A percentile compares a stretch with the other conserved stretches of the same genome.
Conservation (phyloP, 169 alveolate genomes). For the Amoebophrya sp. region DNA sequence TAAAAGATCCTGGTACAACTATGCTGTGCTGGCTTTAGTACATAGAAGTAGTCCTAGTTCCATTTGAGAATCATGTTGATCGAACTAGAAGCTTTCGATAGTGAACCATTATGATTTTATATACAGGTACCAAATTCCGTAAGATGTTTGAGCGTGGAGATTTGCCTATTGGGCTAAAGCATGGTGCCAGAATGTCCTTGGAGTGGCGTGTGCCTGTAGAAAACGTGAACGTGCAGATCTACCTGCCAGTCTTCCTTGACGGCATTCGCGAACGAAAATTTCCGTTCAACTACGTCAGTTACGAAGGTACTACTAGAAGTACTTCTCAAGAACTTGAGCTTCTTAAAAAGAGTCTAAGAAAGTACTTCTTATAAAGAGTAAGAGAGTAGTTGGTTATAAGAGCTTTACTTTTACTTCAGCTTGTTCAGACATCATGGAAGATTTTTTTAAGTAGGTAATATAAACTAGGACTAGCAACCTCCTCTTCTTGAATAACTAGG, state of each 20-base stretch:
- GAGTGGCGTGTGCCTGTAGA: conserved; percentile 28
- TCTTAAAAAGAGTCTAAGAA: neutral
- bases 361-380: neutral
- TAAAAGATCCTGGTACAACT: neutral
- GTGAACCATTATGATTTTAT: no score
- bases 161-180: conserved; percentile 25
- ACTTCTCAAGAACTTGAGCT: neutral
- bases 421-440: no score
- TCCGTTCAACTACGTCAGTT: neutral
- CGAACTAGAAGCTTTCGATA: no score
- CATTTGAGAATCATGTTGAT: no score
- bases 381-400: neutral
- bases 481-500: no score
- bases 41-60: no score
- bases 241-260: conserved; percentile 37
- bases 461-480: no score
- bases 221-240: neutral
- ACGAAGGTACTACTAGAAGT: neutral
- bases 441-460: no score
- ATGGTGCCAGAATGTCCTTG: conserved; percentile 24
- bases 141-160: conserved; percentile 37
- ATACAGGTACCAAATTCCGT: conserved; percentile 24
- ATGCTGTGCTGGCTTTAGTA: no score
- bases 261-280: conserved; percentile 33
- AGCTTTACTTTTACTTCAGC: neutral